Conservation (phyloP, 139 green algal genomes). For the Haematococcus lacustris region DNA sequence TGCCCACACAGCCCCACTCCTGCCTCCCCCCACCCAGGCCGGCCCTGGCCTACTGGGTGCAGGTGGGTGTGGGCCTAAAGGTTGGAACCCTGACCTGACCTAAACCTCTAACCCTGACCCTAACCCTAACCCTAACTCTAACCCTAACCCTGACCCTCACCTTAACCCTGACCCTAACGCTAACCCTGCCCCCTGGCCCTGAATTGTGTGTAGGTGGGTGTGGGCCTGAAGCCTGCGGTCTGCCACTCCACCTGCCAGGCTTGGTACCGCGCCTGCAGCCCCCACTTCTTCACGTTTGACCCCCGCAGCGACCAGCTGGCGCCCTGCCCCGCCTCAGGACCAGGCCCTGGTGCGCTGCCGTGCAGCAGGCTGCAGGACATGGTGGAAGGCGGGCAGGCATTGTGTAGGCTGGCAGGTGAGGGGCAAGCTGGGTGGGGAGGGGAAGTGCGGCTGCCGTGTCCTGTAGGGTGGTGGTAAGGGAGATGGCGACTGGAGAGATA, state of each 20-base stretch:
- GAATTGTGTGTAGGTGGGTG: conserved; percentile 11
- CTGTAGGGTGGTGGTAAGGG: neutral
- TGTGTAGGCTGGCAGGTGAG: conserved; percentile 15
- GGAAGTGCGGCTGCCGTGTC: neutral
- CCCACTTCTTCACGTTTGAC: conserved; percentile 18
- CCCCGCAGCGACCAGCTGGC: neutral
- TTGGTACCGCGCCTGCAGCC: conserved; percentile 5
- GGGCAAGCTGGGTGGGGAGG: no score
- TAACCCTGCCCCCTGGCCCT: neutral
- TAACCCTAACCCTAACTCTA: neutral
- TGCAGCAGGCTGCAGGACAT: conserved; percentile 12
- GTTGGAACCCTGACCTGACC: neutral
- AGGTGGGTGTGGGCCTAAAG: no score
- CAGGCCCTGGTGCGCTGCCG: conserved; percentile 1
- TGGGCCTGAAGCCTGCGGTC: conserved; percentile 11
- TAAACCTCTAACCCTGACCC: neutral
- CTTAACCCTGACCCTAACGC: neutral
- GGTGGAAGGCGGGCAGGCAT: conserved; percentile 1
- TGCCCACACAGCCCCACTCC: no score
- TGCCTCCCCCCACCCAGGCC: no score
- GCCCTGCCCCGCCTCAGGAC: neutral
- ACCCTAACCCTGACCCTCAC: neutral
- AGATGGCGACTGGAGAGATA: no score
- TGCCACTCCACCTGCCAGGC: conserved; percentile 8
- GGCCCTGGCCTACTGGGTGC: no score